These are phyloP conservation scores for Eucalyptus erythrocorys DNA, from an alignment of 345 rosid species.

Conservation along the genomic window DNA sequence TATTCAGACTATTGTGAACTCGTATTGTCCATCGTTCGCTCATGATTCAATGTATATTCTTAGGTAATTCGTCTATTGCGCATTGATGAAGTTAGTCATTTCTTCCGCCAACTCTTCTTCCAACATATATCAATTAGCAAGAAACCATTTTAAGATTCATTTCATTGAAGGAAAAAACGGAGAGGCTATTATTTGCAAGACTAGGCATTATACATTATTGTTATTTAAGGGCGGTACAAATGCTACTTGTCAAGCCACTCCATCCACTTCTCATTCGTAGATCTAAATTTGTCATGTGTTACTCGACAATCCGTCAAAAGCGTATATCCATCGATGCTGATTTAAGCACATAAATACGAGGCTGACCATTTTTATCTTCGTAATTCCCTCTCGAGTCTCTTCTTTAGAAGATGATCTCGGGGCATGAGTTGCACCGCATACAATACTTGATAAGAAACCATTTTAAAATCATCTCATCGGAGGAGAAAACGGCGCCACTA, in stretches of 20 bases:
- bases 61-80: too few relatives aligned
- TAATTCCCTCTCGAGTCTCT: background rate
- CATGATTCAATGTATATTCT: too few relatives aligned
- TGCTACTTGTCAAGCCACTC: background rate
- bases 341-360: background rate
- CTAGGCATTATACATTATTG: background rate
- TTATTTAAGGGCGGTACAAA: background rate
- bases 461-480: background rate
- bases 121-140: too few relatives aligned
- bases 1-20: too few relatives aligned
- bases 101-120: too few relatives aligned
- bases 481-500: background rate
- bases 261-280: background rate
- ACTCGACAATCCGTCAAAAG: background rate
- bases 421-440: background rate
- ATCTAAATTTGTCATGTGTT: background rate
- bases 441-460: background rate
- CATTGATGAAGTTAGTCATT: too few relatives aligned
- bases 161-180: too few relatives aligned
- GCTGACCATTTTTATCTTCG: background rate
- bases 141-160: too few relatives aligned
- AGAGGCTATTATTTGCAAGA: too few relatives aligned
- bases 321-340: background rate
- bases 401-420: background rate
- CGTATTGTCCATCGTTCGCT: too few relatives aligned